phyloP scores from a whole-genome alignment of 192 early-diverging fungal species.

The Rhizophagus clarus region DNA sequence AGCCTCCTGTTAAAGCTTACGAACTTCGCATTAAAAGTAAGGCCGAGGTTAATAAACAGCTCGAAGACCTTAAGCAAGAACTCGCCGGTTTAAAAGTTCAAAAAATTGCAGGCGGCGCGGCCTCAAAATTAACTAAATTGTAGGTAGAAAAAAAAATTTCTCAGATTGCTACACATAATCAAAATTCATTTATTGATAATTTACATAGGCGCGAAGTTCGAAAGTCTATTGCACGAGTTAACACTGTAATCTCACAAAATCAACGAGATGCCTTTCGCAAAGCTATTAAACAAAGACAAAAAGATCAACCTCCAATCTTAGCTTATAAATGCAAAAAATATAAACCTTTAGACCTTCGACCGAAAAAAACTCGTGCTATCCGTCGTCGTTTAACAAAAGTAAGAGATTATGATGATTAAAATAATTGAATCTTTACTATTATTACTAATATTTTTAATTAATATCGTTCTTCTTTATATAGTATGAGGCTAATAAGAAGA shows the following conservation, averaged over 20 bases:
- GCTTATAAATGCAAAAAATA: constrained; percentile 79
- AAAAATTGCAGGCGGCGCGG: constrained; percentile 82
- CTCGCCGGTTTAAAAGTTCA: constrained; percentile 92
- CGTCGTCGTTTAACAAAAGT: constrained; percentile 87
- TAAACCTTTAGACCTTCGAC: constrained; percentile 93
- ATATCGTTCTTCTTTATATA: not conserved
- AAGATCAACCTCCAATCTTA: too few species aligned
- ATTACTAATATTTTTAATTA: not conserved
- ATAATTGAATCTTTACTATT: not conserved
- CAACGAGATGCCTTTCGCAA: constrained; percentile 85
- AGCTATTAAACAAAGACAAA: constrained; percentile 65
- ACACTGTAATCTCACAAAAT: constrained; percentile 95
- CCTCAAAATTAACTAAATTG: constrained; percentile 83
- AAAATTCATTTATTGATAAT: not conserved
- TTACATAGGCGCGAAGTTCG: constrained; percentile 72
- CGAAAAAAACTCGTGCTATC: constrained; percentile 99
- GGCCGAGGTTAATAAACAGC: constrained; percentile 86
- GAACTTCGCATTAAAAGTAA: constrained; percentile 95
- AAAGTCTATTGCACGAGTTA: constrained; percentile 92
- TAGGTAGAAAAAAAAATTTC: constrained; percentile 43
- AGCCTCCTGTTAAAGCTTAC: constrained; percentile 84
- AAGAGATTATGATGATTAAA: not conserved
- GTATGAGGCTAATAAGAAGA: constrained; percentile 79
- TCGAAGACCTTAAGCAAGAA: constrained; percentile 95
- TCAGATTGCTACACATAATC: not conserved